phyloP scores from a whole-genome alignment of 345 rosid species.

The Turnera subulata region DNA sequence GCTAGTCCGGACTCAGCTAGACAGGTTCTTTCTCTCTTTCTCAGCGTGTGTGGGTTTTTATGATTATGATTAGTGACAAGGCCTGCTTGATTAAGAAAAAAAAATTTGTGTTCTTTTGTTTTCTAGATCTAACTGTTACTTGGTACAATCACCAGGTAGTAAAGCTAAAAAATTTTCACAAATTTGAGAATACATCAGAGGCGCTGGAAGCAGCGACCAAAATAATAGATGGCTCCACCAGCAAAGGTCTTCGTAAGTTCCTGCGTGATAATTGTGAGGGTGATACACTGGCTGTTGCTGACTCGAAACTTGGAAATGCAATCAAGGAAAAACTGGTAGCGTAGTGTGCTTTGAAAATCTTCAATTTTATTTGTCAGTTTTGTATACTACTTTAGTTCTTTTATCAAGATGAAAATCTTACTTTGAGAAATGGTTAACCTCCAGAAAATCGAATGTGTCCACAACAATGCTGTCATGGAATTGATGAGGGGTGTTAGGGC shows the following conservation, averaged over 20 bases:
- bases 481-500: constrained; percentile 79
- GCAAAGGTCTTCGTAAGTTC: constrained; percentile 79
- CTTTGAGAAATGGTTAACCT: constrained; percentile 7
- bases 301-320: constrained; percentile 87
- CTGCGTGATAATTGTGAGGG: constrained; percentile 63
- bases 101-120: not conserved
- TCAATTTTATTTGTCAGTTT: too few species aligned
- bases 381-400: too few species aligned
- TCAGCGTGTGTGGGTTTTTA: not conserved
- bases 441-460: constrained; percentile 93
- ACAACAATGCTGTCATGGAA: constrained; percentile 88
- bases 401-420: not conserved
- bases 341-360: not conserved
- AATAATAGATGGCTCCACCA: constrained; percentile 62
- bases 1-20: constrained; percentile 49
- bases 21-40: constrained; percentile 34
- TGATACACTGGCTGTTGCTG: constrained; percentile 72
- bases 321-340: constrained; percentile 87
- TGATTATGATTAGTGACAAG: not conserved
- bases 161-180: constrained; percentile 74
- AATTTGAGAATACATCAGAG: constrained; percentile 86
- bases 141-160: constrained; percentile 44
- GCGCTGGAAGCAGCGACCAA: constrained; percentile 77
- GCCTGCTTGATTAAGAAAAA: not conserved
- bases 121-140: not conserved